A percentile compares a stretch with the other conserved stretches of the same genome.
Conservation (phyloP, 108 stramenopile genomes). For the Nitzschia sp. region DNA sequence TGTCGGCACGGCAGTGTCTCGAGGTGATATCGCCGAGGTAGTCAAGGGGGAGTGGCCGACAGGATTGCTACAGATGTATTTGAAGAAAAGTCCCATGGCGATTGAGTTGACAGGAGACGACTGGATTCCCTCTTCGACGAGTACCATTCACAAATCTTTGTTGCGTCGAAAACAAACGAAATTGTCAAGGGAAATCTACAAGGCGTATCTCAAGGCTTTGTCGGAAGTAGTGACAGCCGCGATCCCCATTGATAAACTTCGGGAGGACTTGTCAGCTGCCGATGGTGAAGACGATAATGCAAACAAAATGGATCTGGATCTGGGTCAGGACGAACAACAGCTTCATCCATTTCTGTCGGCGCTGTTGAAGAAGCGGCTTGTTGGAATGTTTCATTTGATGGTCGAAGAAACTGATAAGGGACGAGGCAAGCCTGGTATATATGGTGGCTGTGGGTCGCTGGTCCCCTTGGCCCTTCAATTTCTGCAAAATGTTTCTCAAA, state of each 20-base stretch:
- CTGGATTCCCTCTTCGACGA: slow-evolving; percentile 41
- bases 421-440: slow-evolving; percentile 33
- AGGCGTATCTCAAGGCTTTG: slow-evolving; percentile 44
- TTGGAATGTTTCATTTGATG: slow-evolving; percentile 45
- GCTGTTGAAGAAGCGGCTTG: slow-evolving; percentile 54
- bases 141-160: slow-evolving; percentile 47
- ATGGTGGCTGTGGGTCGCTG: slow-evolving; percentile 30
- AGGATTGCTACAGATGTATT: slow-evolving; percentile 75
- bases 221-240: slow-evolving; percentile 51
- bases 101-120: slow-evolving; percentile 65
- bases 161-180: slow-evolving; percentile 34
- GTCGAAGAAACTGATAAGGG: slow-evolving; percentile 42
- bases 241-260: slow-evolving; percentile 48
- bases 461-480: slow-evolving; percentile 22
- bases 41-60: slow-evolving; percentile 68
- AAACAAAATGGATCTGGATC: not conserved
- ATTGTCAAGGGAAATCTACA: slow-evolving; percentile 33
- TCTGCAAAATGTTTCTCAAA: slow-evolving; percentile 25
- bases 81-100: slow-evolving; percentile 65
- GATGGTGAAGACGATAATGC: not conserved
- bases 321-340: not conserved
- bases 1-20: slow-evolving; percentile 78
- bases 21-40: slow-evolving; percentile 45
- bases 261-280: not conserved
- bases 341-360: slow-evolving; percentile 37